A percentile compares a stretch with the other conserved stretches of the same genome.
Conservation (phyloP, 2,329 filamentous ascomycete species). For the Penicillium sp. region DNA sequence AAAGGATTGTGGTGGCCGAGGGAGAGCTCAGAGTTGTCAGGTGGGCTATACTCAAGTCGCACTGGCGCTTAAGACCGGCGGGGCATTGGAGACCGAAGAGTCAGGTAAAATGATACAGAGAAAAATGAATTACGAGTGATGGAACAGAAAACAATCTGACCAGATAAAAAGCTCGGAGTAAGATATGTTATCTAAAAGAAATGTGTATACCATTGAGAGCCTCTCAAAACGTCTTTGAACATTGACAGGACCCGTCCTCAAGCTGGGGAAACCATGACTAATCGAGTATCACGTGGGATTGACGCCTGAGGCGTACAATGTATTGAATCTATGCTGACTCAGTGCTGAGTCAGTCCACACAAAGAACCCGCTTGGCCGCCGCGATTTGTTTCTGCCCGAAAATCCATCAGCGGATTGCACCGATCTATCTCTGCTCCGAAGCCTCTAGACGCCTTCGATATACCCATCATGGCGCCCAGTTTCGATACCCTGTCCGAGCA, state of each 20-base stretch:
- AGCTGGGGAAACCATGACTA: conserved; percentile 9
- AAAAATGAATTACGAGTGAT: background rate
- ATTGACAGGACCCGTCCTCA: conserved; percentile 2
- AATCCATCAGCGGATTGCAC: conserved; percentile 29
- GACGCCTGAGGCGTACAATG: background rate
- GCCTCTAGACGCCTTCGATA: conserved; percentile 22
- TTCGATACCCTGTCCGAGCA: conserved; percentile 92
- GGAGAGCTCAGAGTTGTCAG: conserved; percentile 17
- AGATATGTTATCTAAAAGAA: conserved; percentile 1
- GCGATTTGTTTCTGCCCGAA: conserved; percentile 39
- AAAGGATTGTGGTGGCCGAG: background rate
- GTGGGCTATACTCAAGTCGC: conserved; percentile 29
- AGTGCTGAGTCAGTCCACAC: conserved; percentile 34
- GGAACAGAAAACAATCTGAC: background rate
- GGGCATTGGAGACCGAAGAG: conserved; percentile 30
- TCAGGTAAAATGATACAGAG: conserved; percentile 5
- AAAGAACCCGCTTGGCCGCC: conserved; percentile 32
- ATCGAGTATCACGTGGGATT: conserved; percentile 3
- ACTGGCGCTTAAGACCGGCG: conserved; percentile 43
- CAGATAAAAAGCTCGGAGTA: background rate
- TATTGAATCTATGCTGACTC: conserved; percentile 11
- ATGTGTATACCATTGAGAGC: conserved; percentile 7
- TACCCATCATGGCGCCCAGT: conserved; percentile 77
- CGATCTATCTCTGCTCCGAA: conserved; percentile 24
- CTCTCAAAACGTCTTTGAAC: conserved; percentile 9